Percentiles rank a stretch among this genome's conserved stretches.
These are phyloP conservation scores for Mycena capillaripes DNA, from an alignment of 768 basidiomycete genomes.

Conservation along the genomic window DNA sequence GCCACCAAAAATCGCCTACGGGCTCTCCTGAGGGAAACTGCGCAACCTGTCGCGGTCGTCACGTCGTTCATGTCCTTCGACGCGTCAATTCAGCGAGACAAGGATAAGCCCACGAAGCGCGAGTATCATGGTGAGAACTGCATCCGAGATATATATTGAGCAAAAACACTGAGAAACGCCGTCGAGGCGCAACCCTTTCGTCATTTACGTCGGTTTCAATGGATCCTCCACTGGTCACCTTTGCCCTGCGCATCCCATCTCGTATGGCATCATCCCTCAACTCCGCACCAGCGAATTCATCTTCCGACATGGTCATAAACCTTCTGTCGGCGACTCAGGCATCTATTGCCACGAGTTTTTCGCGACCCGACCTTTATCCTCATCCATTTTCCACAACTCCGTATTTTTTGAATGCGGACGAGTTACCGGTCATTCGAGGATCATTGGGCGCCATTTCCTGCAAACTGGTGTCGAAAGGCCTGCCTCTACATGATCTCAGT, in stretches of 20 bases:
- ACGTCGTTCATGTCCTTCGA: constrained; percentile 74
- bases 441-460: constrained; percentile 70
- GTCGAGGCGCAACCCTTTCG: constrained; percentile 79
- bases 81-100: constrained; percentile 1
- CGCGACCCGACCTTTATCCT: constrained; percentile 77
- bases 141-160: background rate
- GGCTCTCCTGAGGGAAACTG: constrained; percentile 77
- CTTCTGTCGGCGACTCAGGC: constrained; percentile 81
- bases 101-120: background rate
- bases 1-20: constrained; percentile 56
- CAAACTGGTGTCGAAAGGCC: constrained; percentile 67
- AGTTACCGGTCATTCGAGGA: constrained; percentile 60
- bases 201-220: constrained; percentile 94
- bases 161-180: background rate
- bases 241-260: constrained; percentile 91
- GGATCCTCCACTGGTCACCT: constrained; percentile 92
- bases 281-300: constrained; percentile 36
- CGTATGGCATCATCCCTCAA: constrained; percentile 81
- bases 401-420: constrained; percentile 50
- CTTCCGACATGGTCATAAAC: constrained; percentile 81
- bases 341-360: constrained; percentile 75
- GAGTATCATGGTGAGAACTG: constrained; percentile 71
- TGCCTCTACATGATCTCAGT: constrained; percentile 72
- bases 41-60: constrained; percentile 90
- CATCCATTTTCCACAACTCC: constrained; percentile 61